Percentiles rank a stretch among this genome's conserved stretches.
These are phyloP conservation scores for Tetrapisispora phaffii DNA, from an alignment of 805 yeast species.

Conservation along the genomic window DNA sequence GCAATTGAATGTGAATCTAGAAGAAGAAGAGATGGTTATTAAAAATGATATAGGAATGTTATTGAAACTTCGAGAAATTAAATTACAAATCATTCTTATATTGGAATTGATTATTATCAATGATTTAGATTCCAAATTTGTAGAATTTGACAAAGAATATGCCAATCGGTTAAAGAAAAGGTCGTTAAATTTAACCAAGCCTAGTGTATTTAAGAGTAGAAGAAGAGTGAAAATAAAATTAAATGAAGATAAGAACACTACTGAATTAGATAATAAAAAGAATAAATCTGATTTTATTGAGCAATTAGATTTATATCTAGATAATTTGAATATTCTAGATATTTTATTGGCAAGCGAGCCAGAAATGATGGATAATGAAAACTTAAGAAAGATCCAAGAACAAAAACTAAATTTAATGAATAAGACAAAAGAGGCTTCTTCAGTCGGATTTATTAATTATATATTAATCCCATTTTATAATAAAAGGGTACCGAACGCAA, in stretches of 20 bases:
- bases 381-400: constrained; percentile 11
- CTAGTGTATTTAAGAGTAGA: constrained; percentile 10
- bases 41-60: constrained; percentile 29
- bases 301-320: constrained; percentile 37
- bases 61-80: constrained; percentile 47
- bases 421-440: constrained; percentile 31
- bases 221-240: constrained; percentile 18
- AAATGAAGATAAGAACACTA: constrained; percentile 13
- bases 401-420: constrained; percentile 19
- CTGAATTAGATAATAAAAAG: neutral
- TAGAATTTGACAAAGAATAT: constrained; percentile 25
- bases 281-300: constrained; percentile 20
- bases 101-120: constrained; percentile 36
- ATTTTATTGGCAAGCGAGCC: constrained; percentile 32
- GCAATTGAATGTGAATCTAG: constrained; percentile 4
- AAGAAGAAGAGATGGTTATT: constrained; percentile 10
- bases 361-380: constrained; percentile 8
- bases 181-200: constrained; percentile 27
- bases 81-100: constrained; percentile 41
- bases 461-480: constrained; percentile 46
- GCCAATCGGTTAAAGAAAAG: constrained; percentile 18
- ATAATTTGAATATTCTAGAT: constrained; percentile 47
- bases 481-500: constrained; percentile 38
- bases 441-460: constrained; percentile 40
- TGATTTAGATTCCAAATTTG: constrained; percentile 28